Evolutionary conservation across 768 basidiomycete species (phyloP).

Genomic region (Rickenella mellea): DNA sequence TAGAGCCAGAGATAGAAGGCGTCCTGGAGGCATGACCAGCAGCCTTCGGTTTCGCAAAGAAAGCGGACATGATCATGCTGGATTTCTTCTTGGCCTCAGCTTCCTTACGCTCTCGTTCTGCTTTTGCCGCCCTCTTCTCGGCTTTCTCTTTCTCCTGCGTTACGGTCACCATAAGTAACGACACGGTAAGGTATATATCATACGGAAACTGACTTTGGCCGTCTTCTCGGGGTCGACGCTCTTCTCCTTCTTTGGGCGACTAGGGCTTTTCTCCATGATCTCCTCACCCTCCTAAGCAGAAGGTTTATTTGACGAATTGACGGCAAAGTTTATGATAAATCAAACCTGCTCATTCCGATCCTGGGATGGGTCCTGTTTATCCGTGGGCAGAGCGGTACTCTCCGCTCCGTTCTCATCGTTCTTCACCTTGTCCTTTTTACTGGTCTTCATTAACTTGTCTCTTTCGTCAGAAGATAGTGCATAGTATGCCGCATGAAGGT

Average conservation of each 20-base stretch:
- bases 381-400: background rate
- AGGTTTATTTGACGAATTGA: background rate
- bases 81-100: constrained; percentile 66
- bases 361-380: background rate
- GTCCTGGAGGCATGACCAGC: constrained; percentile 15
- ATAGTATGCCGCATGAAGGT: constrained; percentile 45
- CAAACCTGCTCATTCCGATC: background rate
- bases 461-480: constrained; percentile 49
- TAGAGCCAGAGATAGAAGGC: constrained; percentile 14
- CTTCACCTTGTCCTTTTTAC: constrained; percentile 1
- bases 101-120: constrained; percentile 63
- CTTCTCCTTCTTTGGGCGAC: constrained; percentile 36
- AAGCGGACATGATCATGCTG: constrained; percentile 64
- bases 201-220: constrained; percentile 34
- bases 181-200: background rate
- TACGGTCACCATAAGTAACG: background rate
- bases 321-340: background rate
- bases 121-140: constrained; percentile 60
- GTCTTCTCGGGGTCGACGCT: constrained; percentile 46
- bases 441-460: constrained; percentile 39
- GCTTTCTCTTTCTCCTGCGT: constrained; percentile 59
- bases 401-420: background rate
- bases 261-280: constrained; percentile 13
- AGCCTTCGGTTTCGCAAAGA: constrained; percentile 61
- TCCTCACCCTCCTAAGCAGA: background rate